Evolutionary conservation across 352 stramenopile species (phyloP), one percentile per base, ranked within the genome.

Genomic region (Globisporangium mamillatum): DNA sequence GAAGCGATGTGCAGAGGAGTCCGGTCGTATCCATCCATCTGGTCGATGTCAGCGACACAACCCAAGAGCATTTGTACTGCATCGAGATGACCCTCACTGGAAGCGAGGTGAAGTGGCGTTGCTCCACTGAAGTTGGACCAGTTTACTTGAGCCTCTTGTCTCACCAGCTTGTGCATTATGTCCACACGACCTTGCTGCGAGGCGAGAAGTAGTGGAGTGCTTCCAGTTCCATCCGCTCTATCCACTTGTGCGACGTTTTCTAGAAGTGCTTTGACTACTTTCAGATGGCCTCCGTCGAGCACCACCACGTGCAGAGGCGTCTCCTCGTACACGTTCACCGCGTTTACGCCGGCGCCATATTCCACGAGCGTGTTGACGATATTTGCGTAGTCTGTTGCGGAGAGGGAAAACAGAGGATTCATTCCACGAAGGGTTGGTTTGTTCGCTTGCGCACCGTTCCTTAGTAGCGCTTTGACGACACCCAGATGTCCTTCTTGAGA

Each of bases 41-140:
- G n/a, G 53, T 68, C 27, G 34, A 62, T 5, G 16, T 25, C 25
- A 3, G 38, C 63, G 1, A 53, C 50, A 29, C 6, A 44, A 18
- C 63, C 38, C 10, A 68, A n/a, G 20, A 68, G 50, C 25, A 68
- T 3, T 41, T 34, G 46, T 4, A 62, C 63, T 46, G 41, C 20
- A 9, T 46, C 27, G 3, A 29, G 16, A 18, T 58, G 10, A 10
- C 60, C 60, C 29, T 22, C 25, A 25, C 41, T 46, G 18, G 44
- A 53, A 20, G 60, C 60, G 14, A 36, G 41, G 9, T 29, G 56
- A 27, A 65, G 60, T 10, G 60, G 16, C 12, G 22, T 56, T 25
- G 1, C 6, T 14, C 16, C 9, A 9, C 27, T 32, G 4, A n/a
- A n/a, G 6, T n/a, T n/a, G 20, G 1, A 1, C 18, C 7, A 18